These are phyloP conservation scores for Chrysopogon serrulatus DNA, from an alignment of 176 grass and related monocot genomes.

Conservation along the genomic window DNA sequence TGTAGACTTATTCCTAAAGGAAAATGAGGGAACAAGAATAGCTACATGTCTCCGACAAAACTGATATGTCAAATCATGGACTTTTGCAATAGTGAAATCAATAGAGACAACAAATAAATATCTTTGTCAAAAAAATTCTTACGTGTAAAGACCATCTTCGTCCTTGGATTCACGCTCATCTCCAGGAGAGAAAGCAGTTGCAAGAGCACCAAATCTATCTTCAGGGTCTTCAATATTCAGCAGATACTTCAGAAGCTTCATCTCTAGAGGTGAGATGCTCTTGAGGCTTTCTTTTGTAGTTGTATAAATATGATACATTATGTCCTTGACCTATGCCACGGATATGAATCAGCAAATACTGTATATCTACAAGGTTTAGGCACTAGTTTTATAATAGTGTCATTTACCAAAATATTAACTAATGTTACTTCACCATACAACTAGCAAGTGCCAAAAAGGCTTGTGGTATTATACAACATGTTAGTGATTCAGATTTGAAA, in stretches of 20 bases:
- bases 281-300: constrained; percentile 74
- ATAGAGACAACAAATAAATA: not conserved
- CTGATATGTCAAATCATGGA: not conserved
- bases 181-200: constrained; percentile 72
- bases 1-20: not conserved
- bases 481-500: not conserved
- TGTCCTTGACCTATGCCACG: constrained; percentile 67
- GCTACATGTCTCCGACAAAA: not conserved
- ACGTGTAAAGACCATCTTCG: constrained; percentile 71
- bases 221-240: constrained; percentile 95
- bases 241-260: constrained; percentile 88
- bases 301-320: constrained; percentile 86
- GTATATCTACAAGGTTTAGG: not conserved
- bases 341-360: constrained; percentile 4
- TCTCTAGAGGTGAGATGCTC: constrained; percentile 79
- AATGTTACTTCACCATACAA: not conserved
- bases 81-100: not conserved
- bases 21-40: not conserved
- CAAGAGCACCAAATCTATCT: constrained; percentile 60
- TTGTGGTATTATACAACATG: not conserved
- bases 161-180: constrained; percentile 61
- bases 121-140: constrained; percentile 27
- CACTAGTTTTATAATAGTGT: not conserved
- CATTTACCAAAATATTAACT: not conserved
- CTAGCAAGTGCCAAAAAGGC: not conserved